phyloP scores from a whole-genome alignment of 2,329 filamentous ascomycete genomes.

The Aspergillus phoenicis region DNA sequence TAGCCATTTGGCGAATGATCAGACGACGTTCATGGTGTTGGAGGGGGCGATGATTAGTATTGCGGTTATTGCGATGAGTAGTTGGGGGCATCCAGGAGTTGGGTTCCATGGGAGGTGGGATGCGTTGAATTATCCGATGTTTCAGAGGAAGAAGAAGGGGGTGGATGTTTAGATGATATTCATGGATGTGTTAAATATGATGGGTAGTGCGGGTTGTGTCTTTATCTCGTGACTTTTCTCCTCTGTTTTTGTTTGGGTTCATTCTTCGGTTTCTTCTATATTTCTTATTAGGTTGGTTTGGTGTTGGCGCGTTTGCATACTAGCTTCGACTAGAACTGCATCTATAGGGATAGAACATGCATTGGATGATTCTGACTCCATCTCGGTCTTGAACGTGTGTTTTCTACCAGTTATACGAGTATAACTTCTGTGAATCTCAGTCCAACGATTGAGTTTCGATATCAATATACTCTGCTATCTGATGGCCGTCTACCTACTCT shows the following conservation, averaged over 20 bases:
- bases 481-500: too few relatives aligned
- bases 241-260: not conserved
- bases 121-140: not conserved
- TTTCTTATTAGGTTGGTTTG: not conserved
- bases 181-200: too few relatives aligned
- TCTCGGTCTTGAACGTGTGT: too few relatives aligned
- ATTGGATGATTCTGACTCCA: too few relatives aligned
- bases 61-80: constrained; percentile 11
- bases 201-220: too few relatives aligned
- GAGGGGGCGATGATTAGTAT: constrained; percentile 54
- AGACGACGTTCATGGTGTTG: constrained; percentile 53
- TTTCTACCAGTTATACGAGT: too few relatives aligned
- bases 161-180: not conserved
- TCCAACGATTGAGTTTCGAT: too few relatives aligned
- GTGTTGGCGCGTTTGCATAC: not conserved
- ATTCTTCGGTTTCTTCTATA: not conserved
- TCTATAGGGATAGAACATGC: too few relatives aligned
- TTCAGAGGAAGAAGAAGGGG: not conserved
- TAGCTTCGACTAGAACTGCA: not conserved
- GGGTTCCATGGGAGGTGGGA: not conserved
- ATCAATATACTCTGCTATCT: too few relatives aligned
- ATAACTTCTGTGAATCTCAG: too few relatives aligned
- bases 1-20: constrained; percentile 50
- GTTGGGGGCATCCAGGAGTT: not conserved
- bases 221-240: too few relatives aligned